These are phyloP conservation scores for Colletotrichum shisoi DNA, from an alignment of 2,329 filamentous ascomycete genomes.

Conservation along the genomic window DNA sequence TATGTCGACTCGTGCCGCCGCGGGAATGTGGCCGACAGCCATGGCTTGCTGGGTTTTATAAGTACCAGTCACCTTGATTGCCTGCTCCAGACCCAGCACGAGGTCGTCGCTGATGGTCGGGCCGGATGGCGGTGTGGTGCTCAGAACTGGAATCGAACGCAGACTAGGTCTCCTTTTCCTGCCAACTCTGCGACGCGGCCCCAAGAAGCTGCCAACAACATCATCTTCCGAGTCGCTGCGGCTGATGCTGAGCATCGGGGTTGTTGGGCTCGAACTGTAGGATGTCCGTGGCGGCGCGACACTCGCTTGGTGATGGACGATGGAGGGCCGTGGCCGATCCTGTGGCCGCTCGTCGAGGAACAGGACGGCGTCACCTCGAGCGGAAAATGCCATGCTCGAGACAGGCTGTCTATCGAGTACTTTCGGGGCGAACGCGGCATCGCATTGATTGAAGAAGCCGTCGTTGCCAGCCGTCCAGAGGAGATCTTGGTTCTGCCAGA, in stretches of 20 bases:
- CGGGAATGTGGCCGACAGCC: conserved; percentile 66
- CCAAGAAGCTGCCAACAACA: conserved; percentile 67
- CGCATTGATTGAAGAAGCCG: conserved; percentile 69
- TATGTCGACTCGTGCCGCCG: conserved; percentile 57
- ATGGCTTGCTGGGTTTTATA: conserved; percentile 70
- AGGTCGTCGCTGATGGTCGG: conserved; percentile 53
- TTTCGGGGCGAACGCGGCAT: conserved; percentile 69
- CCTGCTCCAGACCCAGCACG: conserved; percentile 64
- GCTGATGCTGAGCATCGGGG: conserved; percentile 63
- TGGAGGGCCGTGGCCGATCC: conserved; percentile 54
- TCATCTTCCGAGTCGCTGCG: conserved; percentile 73
- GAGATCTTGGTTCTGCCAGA: conserved; percentile 72
- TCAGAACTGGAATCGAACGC: conserved; percentile 48
- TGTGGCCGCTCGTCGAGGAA: conserved; percentile 67
- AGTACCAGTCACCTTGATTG: conserved; percentile 63
- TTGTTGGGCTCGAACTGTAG: conserved; percentile 59
- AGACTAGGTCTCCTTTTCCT: conserved; percentile 56
- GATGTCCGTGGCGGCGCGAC: conserved; percentile 51
- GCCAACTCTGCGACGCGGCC: conserved; percentile 52
- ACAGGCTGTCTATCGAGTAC: conserved; percentile 69
- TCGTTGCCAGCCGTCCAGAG: conserved; percentile 72
- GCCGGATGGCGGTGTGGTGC: conserved; percentile 64
- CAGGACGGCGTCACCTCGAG: conserved; percentile 67
- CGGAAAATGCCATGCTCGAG: conserved; percentile 68
- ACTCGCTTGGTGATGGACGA: conserved; percentile 48